Percentiles rank a stretch among this genome's conserved stretches.
Evolutionary conservation across 2,329 filamentous ascomycete genomes (phyloP).

Genomic region (Phyllachora maydis): DNA sequence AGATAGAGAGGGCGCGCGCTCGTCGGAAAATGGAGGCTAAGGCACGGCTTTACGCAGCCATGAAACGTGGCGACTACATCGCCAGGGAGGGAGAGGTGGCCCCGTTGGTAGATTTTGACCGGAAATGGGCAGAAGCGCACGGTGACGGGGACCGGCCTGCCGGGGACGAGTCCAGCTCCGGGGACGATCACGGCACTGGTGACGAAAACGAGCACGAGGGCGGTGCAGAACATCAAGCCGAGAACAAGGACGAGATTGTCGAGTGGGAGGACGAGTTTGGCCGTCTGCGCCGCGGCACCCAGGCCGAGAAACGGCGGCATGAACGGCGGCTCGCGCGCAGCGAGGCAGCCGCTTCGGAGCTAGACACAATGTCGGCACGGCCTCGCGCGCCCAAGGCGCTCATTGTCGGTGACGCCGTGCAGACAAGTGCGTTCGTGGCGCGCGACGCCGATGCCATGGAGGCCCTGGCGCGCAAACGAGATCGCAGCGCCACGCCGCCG

Average conservation of each 20-base stretch:
- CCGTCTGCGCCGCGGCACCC: conserved; percentile 53
- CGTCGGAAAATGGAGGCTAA: conserved; percentile 80
- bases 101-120: conserved; percentile 77
- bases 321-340: conserved; percentile 34
- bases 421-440: conserved; percentile 64
- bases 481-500: conserved; percentile 63
- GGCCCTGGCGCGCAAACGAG: conserved; percentile 54
- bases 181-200: too few relatives aligned
- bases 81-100: conserved; percentile 41
- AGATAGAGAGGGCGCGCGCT: conserved; percentile 47
- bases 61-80: conserved; percentile 81
- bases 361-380: conserved; percentile 48
- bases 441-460: conserved; percentile 57
- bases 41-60: conserved; percentile 64
- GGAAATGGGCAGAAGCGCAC: conserved; percentile 67
- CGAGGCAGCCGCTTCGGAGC: conserved; percentile 30
- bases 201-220: conserved; percentile 17
- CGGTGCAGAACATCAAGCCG: too few relatives aligned
- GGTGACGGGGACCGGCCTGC: conserved; percentile 12
- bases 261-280: conserved; percentile 90
- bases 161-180: conserved; percentile 22
- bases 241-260: conserved; percentile 39
- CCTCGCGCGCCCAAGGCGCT: conserved; percentile 46
- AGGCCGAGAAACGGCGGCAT: conserved; percentile 42
- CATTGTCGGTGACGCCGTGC: conserved; percentile 73